A percentile compares a stretch with the other conserved stretches of the same genome.
phyloP scores from a whole-genome alignment of 2,329 filamentous ascomycete species.

The Penicillium italicum region DNA sequence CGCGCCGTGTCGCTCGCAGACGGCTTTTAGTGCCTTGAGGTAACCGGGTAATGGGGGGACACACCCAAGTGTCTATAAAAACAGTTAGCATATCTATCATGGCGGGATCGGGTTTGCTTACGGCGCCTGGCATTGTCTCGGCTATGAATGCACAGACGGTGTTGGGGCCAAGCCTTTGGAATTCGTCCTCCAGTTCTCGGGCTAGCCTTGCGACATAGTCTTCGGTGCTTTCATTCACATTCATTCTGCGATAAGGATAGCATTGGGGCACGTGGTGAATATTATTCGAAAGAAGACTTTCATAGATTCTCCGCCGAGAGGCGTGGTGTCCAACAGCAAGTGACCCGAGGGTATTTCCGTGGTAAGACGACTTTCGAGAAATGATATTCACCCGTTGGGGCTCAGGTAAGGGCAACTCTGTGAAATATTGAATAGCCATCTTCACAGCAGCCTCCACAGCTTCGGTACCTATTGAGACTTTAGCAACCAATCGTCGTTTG shows the following conservation, averaged over 20 bases:
- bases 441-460: conserved; percentile 66
- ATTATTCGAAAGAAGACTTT: conserved; percentile 53
- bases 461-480: conserved; percentile 52
- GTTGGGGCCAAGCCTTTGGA: conserved; percentile 58
- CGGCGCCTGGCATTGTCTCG: conserved; percentile 50
- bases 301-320: conserved; percentile 57
- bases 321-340: conserved; percentile 63
- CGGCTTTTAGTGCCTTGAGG: conserved; percentile 49
- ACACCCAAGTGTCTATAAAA: conserved; percentile 46
- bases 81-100: not conserved
- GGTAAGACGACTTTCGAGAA: conserved; percentile 61
- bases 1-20: conserved; percentile 56
- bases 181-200: conserved; percentile 62
- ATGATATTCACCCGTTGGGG: conserved; percentile 58
- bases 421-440: conserved; percentile 61
- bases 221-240: conserved; percentile 48
- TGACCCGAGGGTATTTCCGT: conserved; percentile 66
- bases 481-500: not conserved
- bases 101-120: conserved; percentile 21
- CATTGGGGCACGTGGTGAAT: conserved; percentile 61
- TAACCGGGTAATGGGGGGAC: conserved; percentile 53
- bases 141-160: conserved; percentile 66
- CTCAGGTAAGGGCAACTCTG: conserved; percentile 51
- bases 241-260: conserved; percentile 57
- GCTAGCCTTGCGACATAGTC: conserved; percentile 58